A percentile compares a stretch with the other conserved stretches of the same genome.
phyloP scores from a whole-genome alignment of 345 rosid genomes.

The Brassica incana region DNA sequence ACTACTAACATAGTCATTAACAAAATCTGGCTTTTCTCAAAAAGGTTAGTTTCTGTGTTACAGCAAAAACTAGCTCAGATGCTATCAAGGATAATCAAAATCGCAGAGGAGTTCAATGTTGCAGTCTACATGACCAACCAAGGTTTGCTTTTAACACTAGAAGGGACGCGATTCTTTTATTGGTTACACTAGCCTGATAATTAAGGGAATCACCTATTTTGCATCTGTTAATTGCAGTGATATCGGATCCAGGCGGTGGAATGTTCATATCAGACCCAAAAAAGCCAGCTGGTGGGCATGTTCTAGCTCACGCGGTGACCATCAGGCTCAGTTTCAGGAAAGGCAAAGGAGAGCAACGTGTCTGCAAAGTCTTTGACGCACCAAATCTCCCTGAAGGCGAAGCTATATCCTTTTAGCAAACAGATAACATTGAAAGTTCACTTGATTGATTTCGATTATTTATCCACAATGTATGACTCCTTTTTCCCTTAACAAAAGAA shows the following conservation, averaged over 20 bases:
- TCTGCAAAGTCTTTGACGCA: conserved; percentile 93
- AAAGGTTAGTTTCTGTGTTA: conserved; percentile 17
- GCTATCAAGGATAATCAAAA: not conserved
- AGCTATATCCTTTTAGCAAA: conserved; percentile 76
- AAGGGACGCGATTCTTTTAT: not conserved
- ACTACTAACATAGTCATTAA: not conserved
- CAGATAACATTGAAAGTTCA: not conserved
- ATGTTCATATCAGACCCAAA: conserved; percentile 87
- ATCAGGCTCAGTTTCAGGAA: conserved; percentile 87
- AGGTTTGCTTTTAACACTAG: conserved; percentile 45
- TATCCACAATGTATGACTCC: conserved; percentile 16
- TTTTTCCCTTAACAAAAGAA: conserved; percentile 47
- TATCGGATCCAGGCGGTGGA: conserved; percentile 75
- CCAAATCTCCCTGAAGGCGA: conserved; percentile 89
- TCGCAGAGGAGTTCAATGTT: conserved; percentile 50
- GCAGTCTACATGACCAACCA: conserved; percentile 81
- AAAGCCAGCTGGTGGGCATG: conserved; percentile 91
- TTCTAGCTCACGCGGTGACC: conserved; percentile 84
- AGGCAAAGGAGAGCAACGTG: conserved; percentile 89
- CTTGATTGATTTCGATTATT: not conserved
- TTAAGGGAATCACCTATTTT: not conserved
- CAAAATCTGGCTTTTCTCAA: conserved; percentile 12
- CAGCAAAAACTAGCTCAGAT: conserved; percentile 95
- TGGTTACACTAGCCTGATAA: not conserved
- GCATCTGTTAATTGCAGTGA: not conserved